Percentiles rank a stretch among this genome's conserved stretches.
These are phyloP conservation scores for Russula brevipes DNA, from an alignment of 768 basidiomycete species.

Conservation along the genomic window DNA sequence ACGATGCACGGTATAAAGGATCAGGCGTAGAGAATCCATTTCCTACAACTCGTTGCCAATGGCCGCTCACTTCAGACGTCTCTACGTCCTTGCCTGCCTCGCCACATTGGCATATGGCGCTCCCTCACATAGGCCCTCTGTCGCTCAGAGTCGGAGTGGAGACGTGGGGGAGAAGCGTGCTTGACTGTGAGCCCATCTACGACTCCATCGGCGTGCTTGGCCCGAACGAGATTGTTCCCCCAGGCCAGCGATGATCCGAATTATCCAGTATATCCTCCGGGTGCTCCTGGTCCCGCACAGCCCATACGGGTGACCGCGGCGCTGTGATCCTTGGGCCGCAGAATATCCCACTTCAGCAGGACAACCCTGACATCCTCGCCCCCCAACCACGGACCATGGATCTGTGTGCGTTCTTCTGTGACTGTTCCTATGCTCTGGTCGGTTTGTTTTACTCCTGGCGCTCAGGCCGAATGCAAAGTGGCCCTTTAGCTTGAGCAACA, in stretches of 20 bases:
- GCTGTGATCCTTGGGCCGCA: slow-evolving; percentile 50
- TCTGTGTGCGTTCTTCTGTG: slow-evolving; percentile 33
- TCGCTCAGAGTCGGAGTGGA: no score
- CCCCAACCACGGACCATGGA: slow-evolving; percentile 60
- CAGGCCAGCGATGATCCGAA: slow-evolving; percentile 31
- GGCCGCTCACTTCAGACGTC: not conserved
- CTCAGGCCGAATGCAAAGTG: slow-evolving; percentile 48
- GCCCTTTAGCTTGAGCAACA: slow-evolving; percentile 52
- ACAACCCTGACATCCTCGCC: slow-evolving; percentile 57
- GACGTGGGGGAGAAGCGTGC: no score
- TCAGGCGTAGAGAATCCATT: not conserved
- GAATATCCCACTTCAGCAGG: slow-evolving; percentile 48
- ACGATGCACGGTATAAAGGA: not conserved
- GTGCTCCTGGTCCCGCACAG: slow-evolving; percentile 32
- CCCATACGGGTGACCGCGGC: slow-evolving; percentile 45
- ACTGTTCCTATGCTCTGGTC: not conserved
- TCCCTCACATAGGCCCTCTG: not conserved
- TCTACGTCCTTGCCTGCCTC: not conserved
- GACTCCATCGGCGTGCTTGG: not conserved
- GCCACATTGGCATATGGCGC: not conserved
- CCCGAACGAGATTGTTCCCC: slow-evolving; percentile 25
- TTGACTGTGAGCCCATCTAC: no score
- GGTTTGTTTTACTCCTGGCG: not conserved
- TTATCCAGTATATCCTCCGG: slow-evolving; percentile 24
- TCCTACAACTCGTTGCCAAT: not conserved